Percentiles rank a stretch among this genome's conserved stretches.
phyloP scores from a whole-genome alignment of 1,284 basidiomycete genomes.

The Cyathus olla region DNA sequence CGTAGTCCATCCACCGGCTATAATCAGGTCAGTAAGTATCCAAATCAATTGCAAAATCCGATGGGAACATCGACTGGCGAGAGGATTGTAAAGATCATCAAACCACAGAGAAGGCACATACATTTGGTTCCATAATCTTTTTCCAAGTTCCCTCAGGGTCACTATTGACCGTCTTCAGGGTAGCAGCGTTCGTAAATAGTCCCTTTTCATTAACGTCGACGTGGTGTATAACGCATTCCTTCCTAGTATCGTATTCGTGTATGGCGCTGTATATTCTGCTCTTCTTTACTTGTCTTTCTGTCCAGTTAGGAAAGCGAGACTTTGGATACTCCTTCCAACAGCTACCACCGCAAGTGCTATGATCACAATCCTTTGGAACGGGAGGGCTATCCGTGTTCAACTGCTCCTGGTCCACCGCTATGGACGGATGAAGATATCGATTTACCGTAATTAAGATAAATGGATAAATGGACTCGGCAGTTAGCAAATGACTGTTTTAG shows the following conservation, averaged over 20 bases:
- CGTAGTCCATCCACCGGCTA: conserved; percentile 35
- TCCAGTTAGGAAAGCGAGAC: conserved; percentile 41
- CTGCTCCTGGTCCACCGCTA: conserved; percentile 26
- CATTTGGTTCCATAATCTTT: not conserved
- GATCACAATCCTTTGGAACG: conserved; percentile 24
- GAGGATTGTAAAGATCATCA: not conserved
- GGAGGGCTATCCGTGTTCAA: conserved; percentile 7
- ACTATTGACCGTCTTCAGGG: not conserved
- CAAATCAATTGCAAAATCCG: not conserved
- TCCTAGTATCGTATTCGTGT: conserved; percentile 12
- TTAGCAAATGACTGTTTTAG: too few species aligned
- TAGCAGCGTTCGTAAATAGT: conserved; percentile 17
- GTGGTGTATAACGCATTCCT: conserved; percentile 22
- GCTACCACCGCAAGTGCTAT: conserved; percentile 16
- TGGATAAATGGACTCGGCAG: too few species aligned
- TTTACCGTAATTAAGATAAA: too few species aligned
- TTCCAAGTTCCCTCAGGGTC: conserved; percentile 1
- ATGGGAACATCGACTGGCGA: too few species aligned
- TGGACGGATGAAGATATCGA: not conserved
- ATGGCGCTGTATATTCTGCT: conserved; percentile 30
- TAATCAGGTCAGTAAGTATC: not conserved
- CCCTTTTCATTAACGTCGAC: conserved; percentile 34
- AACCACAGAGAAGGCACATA: conserved; percentile 19
- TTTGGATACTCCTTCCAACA: conserved; percentile 39
- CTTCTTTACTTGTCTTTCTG: conserved; percentile 28